Conservation (phyloP, 2,329 filamentous ascomycete genomes). For the Penicillium thymicola region DNA sequence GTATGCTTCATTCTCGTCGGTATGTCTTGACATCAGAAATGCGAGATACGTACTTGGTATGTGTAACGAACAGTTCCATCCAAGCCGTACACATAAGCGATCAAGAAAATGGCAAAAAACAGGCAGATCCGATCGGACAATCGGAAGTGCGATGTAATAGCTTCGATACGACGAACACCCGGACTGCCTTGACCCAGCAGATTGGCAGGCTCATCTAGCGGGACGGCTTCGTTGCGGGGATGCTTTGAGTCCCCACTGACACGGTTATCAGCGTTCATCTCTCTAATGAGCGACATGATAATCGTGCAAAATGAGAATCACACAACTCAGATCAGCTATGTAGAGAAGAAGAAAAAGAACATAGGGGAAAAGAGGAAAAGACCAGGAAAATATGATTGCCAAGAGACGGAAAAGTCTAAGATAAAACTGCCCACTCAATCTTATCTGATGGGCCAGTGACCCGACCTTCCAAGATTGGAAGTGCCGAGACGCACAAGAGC, state of each 20-base stretch:
- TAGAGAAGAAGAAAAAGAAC: background rate
- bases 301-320: background rate
- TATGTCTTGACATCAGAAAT: background rate
- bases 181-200: conserved; percentile 33
- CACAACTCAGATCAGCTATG: background rate
- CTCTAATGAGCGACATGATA: background rate
- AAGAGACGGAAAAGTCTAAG: background rate
- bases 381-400: background rate
- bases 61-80: conserved; percentile 54
- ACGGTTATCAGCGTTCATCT: background rate
- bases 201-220: background rate
- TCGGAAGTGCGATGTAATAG: conserved; percentile 53
- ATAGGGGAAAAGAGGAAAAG: background rate
- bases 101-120: conserved; percentile 60
- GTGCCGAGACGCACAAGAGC: background rate
- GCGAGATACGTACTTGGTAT: conserved; percentile 42
- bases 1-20: background rate
- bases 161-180: conserved; percentile 60
- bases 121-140: conserved; percentile 53
- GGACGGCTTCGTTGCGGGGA: background rate
- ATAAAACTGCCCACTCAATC: conserved; percentile 1
- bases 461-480: background rate
- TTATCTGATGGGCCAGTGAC: conserved; percentile 4
- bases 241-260: conserved; percentile 1
- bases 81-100: conserved; percentile 63